Percentiles rank a stretch among this genome's conserved stretches.
Conservation (phyloP, 208 protist species). For the Trypanosomatidae sp. region DNA sequence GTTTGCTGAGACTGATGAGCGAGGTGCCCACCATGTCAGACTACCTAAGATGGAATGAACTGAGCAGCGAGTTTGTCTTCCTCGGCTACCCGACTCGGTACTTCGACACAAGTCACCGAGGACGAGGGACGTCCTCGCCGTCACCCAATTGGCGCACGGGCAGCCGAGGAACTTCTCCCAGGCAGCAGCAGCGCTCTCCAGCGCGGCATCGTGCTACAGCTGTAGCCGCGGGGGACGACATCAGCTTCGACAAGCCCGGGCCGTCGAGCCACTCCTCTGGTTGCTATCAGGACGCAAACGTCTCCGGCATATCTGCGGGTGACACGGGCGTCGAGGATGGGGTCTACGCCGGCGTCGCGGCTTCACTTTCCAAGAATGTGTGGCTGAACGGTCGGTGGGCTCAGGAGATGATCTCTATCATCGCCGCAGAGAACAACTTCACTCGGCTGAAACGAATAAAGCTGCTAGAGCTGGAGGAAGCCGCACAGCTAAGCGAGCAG, state of each 20-base stretch:
- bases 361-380: constrained; percentile 73
- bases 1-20: constrained; percentile 68
- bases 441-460: constrained; percentile 61
- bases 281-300: constrained; percentile 22
- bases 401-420: constrained; percentile 63
- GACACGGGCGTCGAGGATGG: constrained; percentile 81
- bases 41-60: constrained; percentile 61
- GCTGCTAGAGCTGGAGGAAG: constrained; percentile 64
- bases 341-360: constrained; percentile 63
- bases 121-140: neutral
- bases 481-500: constrained; percentile 39
- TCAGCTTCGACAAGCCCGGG: constrained; percentile 2
- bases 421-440: constrained; percentile 77
- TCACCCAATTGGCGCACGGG: neutral
- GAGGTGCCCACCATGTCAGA: constrained; percentile 68
- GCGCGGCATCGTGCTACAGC: constrained; percentile 8
- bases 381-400: constrained; percentile 82
- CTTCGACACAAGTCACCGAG: constrained; percentile 22
- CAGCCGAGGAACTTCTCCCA: constrained; percentile 16
- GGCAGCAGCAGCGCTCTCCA: constrained; percentile 7
- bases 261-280: neutral
- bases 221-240: constrained; percentile 1
- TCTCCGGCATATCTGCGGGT: constrained; percentile 12
- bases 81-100: constrained; percentile 60
- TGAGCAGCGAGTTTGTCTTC: constrained; percentile 66